Conservation (phyloP, 2,329 filamentous ascomycete species). For the Colletotrichum chrysophilum region DNA sequence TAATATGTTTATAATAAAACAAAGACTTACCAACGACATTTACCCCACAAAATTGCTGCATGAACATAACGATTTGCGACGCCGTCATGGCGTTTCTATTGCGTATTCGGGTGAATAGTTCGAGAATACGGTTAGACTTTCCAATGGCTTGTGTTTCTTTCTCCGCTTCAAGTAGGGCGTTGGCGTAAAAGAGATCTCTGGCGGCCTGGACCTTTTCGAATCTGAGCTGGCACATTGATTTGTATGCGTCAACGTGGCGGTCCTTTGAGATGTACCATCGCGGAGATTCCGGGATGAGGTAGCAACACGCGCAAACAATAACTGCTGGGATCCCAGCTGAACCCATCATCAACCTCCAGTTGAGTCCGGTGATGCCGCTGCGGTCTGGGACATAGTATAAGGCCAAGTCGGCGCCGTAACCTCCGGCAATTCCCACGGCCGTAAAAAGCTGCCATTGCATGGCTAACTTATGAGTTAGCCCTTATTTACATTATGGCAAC, state of each 20-base stretch:
- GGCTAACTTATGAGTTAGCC: slow-evolving; percentile 47
- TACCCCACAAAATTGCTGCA: slow-evolving; percentile 54
- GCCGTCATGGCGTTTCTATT: slow-evolving; percentile 67
- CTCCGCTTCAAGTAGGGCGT: slow-evolving; percentile 63
- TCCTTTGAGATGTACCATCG: slow-evolving; percentile 56
- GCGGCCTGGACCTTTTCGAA: slow-evolving; percentile 59
- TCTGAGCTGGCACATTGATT: slow-evolving; percentile 50
- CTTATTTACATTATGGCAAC: background rate
- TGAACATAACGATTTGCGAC: slow-evolving; percentile 69
- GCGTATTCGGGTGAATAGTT: slow-evolving; percentile 64
- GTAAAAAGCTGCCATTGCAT: slow-evolving; percentile 74
- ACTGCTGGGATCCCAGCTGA: slow-evolving; percentile 69
- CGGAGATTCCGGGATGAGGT: slow-evolving; percentile 53
- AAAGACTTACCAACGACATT: slow-evolving; percentile 8
- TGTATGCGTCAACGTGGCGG: slow-evolving; percentile 51
- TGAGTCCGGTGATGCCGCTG: slow-evolving; percentile 53
- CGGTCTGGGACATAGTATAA: slow-evolving; percentile 62
- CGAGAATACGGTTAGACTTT: slow-evolving; percentile 52
- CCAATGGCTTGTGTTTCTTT: slow-evolving; percentile 53
- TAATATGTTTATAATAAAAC: background rate
- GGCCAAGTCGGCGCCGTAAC: slow-evolving; percentile 65
- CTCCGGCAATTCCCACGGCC: slow-evolving; percentile 60
- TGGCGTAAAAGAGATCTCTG: slow-evolving; percentile 61
- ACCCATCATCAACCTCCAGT: slow-evolving; percentile 74
- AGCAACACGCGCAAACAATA: slow-evolving; percentile 59